phyloP scores from a whole-genome alignment of 2,329 filamentous ascomycete species.

The Penicillium glabrum region DNA sequence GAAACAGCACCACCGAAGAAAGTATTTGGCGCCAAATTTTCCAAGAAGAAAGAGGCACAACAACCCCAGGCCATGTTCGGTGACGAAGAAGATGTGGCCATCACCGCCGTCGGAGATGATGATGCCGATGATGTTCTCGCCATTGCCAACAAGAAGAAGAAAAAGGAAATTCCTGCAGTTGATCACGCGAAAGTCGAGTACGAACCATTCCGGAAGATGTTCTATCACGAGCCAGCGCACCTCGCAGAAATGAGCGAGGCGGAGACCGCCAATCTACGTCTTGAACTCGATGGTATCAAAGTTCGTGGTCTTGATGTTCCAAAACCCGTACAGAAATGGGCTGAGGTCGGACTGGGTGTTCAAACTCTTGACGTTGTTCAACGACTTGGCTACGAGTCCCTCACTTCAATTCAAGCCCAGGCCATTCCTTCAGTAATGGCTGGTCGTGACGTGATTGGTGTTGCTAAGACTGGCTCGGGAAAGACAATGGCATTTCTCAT shows the following conservation, averaged over 20 bases:
- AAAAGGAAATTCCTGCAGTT: conserved; percentile 88
- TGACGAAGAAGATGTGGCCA: conserved; percentile 71
- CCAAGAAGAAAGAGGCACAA: conserved; percentile 47
- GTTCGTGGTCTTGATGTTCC: conserved; percentile 85
- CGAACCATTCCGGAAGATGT: conserved; percentile 84
- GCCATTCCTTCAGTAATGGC: conserved; percentile 95
- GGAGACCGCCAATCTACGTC: conserved; percentile 75
- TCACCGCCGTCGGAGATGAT: conserved; percentile 61
- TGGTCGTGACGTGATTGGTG: conserved; percentile 89
- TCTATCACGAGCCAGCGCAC: conserved; percentile 89
- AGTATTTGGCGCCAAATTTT: conserved; percentile 32
- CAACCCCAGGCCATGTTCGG: conserved; percentile 85
- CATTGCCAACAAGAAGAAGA: conserved; percentile 71
- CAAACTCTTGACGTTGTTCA: conserved; percentile 85
- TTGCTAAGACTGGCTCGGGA: conserved; percentile 95
- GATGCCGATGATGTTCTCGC: conserved; percentile 65
- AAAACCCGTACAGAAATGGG: conserved; percentile 94
- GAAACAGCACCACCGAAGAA: conserved; percentile 51
- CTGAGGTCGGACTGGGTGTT: conserved; percentile 85
- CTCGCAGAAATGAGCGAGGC: conserved; percentile 79
- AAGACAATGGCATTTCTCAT: conserved; percentile 95
- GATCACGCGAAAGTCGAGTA: conserved; percentile 87
- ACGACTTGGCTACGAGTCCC: conserved; percentile 77
- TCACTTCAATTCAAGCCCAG: conserved; percentile 93
- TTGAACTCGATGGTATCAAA: conserved; percentile 94